phyloP scores from a whole-genome alignment of 2,329 filamentous ascomycete genomes.

The Lachnellula suecica region DNA sequence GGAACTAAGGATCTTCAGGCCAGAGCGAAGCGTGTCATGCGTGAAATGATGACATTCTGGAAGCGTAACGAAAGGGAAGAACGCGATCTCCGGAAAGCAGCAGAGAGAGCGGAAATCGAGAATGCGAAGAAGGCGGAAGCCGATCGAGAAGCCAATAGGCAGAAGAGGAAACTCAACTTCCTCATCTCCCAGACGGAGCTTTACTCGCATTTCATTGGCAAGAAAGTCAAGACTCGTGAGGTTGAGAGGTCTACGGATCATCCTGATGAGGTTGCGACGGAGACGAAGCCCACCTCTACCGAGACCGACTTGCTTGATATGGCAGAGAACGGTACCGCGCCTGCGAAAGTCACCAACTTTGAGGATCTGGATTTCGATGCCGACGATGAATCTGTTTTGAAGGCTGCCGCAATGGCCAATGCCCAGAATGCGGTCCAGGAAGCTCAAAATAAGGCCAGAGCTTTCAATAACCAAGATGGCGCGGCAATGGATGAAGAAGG shows the following conservation, averaged over 20 bases:
- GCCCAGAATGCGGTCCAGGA: slow-evolving; percentile 94
- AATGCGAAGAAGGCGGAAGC: slow-evolving; percentile 96
- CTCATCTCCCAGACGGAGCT: slow-evolving; percentile 97
- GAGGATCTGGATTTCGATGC: slow-evolving; percentile 95
- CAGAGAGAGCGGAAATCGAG: slow-evolving; percentile 93
- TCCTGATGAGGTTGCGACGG: slow-evolving; percentile 62
- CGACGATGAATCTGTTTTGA: slow-evolving; percentile 81
- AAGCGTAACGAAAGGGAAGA: slow-evolving; percentile 98
- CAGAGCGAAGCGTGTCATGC: slow-evolving; percentile 95
- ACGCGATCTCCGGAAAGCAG: slow-evolving; percentile 87
- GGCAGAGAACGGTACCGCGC: slow-evolving; percentile 51
- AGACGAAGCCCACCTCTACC: slow-evolving; percentile 41
- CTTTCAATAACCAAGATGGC: slow-evolving; percentile 77
- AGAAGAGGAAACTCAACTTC: slow-evolving; percentile 99
- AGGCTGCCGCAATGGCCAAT: slow-evolving; percentile 87
- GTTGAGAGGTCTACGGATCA: slow-evolving; percentile 89
- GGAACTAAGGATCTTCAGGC: slow-evolving; percentile 97
- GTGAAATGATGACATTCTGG: slow-evolving; percentile 99
- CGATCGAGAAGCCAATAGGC: slow-evolving; percentile 92
- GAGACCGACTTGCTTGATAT: slow-evolving; percentile 42
- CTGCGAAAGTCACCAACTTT: slow-evolving; percentile 84
- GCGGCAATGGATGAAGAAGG: slow-evolving; percentile 82
- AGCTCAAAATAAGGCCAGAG: slow-evolving; percentile 87
- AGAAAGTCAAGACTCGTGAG: slow-evolving; percentile 98
- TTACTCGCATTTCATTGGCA: slow-evolving; percentile 98